Evolutionary conservation across 306 rosid genomes (phyloP).

Genomic region (Malus orientalis): DNA sequence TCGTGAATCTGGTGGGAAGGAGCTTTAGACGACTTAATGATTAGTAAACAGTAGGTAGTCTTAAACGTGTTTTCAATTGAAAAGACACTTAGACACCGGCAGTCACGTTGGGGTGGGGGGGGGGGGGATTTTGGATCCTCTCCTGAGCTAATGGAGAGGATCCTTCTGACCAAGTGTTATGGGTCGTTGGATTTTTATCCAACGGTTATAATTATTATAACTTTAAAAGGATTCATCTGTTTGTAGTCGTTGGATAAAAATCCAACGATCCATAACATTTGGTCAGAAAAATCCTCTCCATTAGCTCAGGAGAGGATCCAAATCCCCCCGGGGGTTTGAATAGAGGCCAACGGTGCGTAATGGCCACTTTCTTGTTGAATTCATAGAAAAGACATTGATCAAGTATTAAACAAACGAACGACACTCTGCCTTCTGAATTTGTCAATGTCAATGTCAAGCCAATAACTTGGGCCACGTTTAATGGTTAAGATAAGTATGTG

Average conservation of each 20-base stretch:
- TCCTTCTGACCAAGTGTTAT: too few relatives aligned
- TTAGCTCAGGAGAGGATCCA: too few relatives aligned
- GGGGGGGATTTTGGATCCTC: too few relatives aligned
- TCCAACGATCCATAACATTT: too few relatives aligned
- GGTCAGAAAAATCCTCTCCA: too few relatives aligned
- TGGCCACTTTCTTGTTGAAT: background rate
- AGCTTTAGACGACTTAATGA: background rate
- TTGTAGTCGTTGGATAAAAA: too few relatives aligned
- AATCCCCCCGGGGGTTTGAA: background rate
- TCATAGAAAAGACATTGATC: background rate
- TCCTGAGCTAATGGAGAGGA: too few relatives aligned
- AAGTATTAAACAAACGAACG: background rate
- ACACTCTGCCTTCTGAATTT: background rate
- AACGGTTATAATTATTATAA: too few relatives aligned
- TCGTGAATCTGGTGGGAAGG: background rate
- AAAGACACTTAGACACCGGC: background rate
- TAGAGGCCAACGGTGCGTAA: background rate
- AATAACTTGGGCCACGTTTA: background rate
- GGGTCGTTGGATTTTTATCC: too few relatives aligned
- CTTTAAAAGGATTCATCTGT: too few relatives aligned
- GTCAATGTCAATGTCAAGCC: background rate
- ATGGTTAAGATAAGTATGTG: background rate
- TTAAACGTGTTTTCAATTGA: background rate
- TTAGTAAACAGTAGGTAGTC: background rate
- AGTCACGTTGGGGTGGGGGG: conserved; percentile 6